Conservation (phyloP, 345 rosid species). For the Eucalyptus polyanthemos region DNA sequence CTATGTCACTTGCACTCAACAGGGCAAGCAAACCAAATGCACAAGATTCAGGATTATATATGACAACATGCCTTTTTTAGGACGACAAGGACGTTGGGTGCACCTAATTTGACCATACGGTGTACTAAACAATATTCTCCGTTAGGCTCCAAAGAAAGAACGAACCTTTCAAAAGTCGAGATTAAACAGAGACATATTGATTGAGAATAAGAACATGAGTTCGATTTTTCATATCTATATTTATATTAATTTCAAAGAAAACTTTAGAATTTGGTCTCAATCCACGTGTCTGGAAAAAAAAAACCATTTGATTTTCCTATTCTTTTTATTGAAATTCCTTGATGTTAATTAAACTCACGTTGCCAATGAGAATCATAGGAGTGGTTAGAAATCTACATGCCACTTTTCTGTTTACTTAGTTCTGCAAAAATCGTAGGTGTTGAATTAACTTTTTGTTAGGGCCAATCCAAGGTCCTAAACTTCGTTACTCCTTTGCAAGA, state of each 20-base stretch:
- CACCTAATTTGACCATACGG: neutral
- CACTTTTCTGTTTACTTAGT: too few species aligned
- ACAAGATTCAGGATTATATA: neutral
- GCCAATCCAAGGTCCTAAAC: too few species aligned
- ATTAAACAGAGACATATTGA: neutral
- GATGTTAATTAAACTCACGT: fast-evolving
- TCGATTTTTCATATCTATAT: neutral
- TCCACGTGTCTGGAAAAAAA: neutral
- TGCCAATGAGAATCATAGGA: fast-evolving
- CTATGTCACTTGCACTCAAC: neutral
- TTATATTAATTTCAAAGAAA: neutral
- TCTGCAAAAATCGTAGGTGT: too few species aligned
- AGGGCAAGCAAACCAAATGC: neutral
- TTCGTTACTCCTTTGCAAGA: too few species aligned
- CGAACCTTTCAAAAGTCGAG: neutral
- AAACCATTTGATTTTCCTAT: neutral
- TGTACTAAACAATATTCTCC: neutral
- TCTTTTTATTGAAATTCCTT: neutral
- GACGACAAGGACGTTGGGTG: neutral
- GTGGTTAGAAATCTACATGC: neutral
- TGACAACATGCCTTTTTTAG: neutral
- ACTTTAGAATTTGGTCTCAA: neutral
- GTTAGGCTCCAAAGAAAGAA: neutral
- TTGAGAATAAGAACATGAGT: neutral
- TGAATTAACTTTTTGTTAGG: too few species aligned